Conservation (phyloP, 345 rosid species). For the Psidium guajava region DNA sequence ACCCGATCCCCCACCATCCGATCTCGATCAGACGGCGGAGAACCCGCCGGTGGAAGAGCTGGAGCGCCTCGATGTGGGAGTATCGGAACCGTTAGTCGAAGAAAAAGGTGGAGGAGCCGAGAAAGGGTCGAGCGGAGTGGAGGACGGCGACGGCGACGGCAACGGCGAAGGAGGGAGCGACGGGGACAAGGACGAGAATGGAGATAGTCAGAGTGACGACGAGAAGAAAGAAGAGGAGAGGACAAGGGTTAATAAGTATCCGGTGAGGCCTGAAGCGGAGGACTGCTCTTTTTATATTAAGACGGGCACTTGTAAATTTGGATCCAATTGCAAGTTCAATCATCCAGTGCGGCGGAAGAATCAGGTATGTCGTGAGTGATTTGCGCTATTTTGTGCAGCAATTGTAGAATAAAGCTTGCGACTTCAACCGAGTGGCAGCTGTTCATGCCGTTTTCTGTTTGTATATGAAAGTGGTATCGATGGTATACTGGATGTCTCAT, state of each 20-base stretch:
- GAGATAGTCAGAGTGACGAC: not conserved
- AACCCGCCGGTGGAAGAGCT: conserved; percentile 8
- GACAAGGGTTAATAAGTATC: conserved; percentile 28
- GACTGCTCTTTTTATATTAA: conserved; percentile 78
- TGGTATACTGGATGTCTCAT: not conserved
- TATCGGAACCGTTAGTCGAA: not conserved
- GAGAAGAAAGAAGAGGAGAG: conserved; percentile 4
- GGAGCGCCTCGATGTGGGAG: conserved; percentile 22
- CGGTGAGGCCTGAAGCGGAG: conserved; percentile 70
- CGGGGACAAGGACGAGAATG: conserved; percentile 1
- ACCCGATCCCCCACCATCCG: conserved; percentile 22
- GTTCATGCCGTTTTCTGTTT: not conserved
- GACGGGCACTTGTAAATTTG: conserved; percentile 79
- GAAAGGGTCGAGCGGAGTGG: not conserved
- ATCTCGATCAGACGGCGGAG: conserved; percentile 18
- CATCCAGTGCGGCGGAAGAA: conserved; percentile 49
- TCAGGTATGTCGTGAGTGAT: conserved; percentile 29
- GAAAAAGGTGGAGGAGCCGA: not conserved
- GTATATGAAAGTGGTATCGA: not conserved
- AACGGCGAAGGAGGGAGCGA: not conserved
- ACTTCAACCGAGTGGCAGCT: not conserved
- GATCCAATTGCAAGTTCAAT: conserved; percentile 80
- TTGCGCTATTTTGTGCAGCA: not conserved
- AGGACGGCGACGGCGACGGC: not conserved
- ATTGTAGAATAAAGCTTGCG: not conserved